These are phyloP conservation scores for Rhynchosporium graminicola DNA, from an alignment of 2,329 filamentous ascomycete genomes.

Conservation along the genomic window DNA sequence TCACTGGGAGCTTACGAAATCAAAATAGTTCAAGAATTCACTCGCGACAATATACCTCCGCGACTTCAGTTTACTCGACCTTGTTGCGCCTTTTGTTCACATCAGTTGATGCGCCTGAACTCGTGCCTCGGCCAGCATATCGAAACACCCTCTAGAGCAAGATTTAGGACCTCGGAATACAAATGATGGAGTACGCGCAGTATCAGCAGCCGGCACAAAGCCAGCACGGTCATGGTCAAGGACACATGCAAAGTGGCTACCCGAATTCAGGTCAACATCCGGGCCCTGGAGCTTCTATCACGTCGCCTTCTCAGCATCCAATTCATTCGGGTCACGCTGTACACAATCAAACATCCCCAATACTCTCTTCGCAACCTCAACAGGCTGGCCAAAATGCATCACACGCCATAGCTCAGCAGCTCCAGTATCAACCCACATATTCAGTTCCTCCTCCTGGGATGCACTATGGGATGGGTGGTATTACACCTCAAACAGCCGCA, in stretches of 20 bases:
- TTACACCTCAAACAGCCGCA: conserved; percentile 73
- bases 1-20: conserved; percentile 9
- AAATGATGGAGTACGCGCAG: conserved; percentile 74
- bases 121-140: conserved; percentile 6
- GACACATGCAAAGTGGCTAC: conserved; percentile 61
- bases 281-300: conserved; percentile 55
- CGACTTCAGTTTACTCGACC: conserved; percentile 22
- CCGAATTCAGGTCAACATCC: conserved; percentile 58
- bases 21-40: conserved; percentile 4
- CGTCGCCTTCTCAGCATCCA: conserved; percentile 71
- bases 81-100: conserved; percentile 20
- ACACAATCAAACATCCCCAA: conserved; percentile 72
- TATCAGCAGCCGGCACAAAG: conserved; percentile 62
- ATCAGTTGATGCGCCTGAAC: conserved; percentile 23
- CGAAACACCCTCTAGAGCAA: conserved; percentile 32
- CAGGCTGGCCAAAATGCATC: conserved; percentile 64
- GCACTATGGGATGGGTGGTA: conserved; percentile 80
- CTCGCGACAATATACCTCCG: conserved; percentile 13
- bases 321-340: conserved; percentile 61
- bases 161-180: conserved; percentile 38
- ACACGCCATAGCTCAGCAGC: conserved; percentile 64
- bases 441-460: conserved; percentile 72
- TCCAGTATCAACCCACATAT: conserved; percentile 80
- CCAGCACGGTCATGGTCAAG: conserved; percentile 62
- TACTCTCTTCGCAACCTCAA: conserved; percentile 76